Percentiles rank a stretch among this genome's conserved stretches.
Evolutionary conservation across 768 basidiomycete species (phyloP).

Genomic region (Kwoniella sp.): DNA sequence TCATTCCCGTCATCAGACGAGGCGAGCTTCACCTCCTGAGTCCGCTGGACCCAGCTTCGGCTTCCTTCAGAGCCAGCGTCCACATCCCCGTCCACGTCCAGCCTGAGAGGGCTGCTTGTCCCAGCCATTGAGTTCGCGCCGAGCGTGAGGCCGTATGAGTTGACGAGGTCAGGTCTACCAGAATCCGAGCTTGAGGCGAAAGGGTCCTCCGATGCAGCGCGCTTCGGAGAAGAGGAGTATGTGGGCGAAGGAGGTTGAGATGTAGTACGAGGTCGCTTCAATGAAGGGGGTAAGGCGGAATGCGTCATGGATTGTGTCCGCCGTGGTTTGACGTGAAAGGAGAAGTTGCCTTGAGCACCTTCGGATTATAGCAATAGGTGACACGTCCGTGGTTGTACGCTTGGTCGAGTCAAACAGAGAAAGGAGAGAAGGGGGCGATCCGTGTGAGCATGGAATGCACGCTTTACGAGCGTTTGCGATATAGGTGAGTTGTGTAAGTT

Average conservation of each 20-base stretch:
- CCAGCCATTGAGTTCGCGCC: constrained; percentile 9
- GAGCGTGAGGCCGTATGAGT: neutral
- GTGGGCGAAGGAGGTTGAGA: constrained; percentile 45
- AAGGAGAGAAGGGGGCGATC: constrained; percentile 3
- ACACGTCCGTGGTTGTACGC: neutral
- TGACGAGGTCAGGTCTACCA: constrained; percentile 14
- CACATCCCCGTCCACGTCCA: constrained; percentile 14
- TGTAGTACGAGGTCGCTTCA: constrained; percentile 53
- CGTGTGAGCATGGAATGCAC: neutral
- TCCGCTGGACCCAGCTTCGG: constrained; percentile 36
- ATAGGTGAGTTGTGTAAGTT: neutral
- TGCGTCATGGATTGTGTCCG: constrained; percentile 19
- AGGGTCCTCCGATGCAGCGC: constrained; percentile 72
- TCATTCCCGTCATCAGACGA: constrained; percentile 21
- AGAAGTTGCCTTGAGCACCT: neutral
- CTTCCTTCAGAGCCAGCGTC: constrained; percentile 28
- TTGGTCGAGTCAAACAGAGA: neutral
- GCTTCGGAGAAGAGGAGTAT: constrained; percentile 67
- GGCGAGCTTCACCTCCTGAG: constrained; percentile 39
- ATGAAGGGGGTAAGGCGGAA: constrained; percentile 25
- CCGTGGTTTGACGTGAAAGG: neutral
- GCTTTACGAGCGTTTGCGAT: neutral
- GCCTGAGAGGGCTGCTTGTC: constrained; percentile 29
- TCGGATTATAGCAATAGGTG: neutral
- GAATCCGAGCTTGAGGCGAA: constrained; percentile 28